Conservation (phyloP, 2,329 filamentous ascomycete species). For the Chalara sp. region DNA sequence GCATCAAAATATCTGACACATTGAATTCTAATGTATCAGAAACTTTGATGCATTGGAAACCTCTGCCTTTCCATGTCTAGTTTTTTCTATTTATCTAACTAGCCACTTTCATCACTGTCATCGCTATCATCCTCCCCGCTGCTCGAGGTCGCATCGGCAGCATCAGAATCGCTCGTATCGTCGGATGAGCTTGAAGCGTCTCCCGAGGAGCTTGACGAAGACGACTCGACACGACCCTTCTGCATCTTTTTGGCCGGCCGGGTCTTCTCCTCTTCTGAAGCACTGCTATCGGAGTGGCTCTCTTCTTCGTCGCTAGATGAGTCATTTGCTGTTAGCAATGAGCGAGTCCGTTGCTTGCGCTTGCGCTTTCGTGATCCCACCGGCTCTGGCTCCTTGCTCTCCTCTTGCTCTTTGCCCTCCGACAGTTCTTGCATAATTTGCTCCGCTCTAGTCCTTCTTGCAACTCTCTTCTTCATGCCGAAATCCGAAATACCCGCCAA, state of each 20-base stretch:
- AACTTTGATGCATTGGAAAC: too few relatives aligned
- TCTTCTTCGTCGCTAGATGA: background rate
- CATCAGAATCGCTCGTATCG: background rate
- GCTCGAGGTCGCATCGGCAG: background rate
- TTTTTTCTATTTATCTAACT: background rate
- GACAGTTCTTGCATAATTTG: conserved; percentile 45
- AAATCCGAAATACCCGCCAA: conserved; percentile 36
- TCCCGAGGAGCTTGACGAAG: conserved; percentile 13
- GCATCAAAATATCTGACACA: too few relatives aligned
- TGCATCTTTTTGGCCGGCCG: too few relatives aligned
- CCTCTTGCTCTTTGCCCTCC: too few relatives aligned
- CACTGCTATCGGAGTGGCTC: too few relatives aligned
- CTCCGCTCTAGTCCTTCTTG: conserved; percentile 59
- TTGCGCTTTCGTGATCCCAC: conserved; percentile 5
- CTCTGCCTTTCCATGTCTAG: too few relatives aligned
- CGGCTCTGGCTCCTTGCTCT: conserved; percentile 38
- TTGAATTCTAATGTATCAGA: too few relatives aligned
- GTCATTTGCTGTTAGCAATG: conserved; percentile 3
- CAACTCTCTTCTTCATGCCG: conserved; percentile 46
- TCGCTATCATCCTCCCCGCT: conserved; percentile 12
- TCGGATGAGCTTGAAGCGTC: conserved; percentile 6
- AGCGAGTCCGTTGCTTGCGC: background rate
- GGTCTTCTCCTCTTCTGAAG: too few relatives aligned
- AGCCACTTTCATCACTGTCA: conserved; percentile 4
- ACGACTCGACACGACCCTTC: background rate